phyloP scores from a whole-genome alignment of 139 green algal genomes.

The Gonium pectorale region DNA sequence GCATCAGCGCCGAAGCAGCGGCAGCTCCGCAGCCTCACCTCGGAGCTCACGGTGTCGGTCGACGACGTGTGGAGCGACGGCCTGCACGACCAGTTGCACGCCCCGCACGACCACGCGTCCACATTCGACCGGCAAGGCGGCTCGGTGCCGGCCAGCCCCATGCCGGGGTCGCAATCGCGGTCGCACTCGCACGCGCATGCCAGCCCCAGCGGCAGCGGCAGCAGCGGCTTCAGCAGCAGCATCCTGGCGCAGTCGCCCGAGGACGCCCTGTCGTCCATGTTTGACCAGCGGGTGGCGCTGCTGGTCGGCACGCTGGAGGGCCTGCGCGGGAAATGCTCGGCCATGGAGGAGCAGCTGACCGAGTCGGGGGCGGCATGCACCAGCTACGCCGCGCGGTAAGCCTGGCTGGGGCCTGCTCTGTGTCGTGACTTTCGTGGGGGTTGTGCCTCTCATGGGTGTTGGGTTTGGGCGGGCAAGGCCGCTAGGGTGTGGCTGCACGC shows the following conservation, averaged over 20 bases:
- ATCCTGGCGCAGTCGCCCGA: slow-evolving; percentile 16
- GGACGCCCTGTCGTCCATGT: slow-evolving; percentile 22
- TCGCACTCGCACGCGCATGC: too few species aligned
- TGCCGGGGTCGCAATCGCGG: too few species aligned
- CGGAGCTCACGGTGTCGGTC: too few species aligned
- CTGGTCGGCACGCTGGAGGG: slow-evolving; percentile 40
- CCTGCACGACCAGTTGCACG: neutral
- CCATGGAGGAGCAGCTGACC: slow-evolving; percentile 20
- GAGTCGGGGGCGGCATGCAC: slow-evolving; percentile 7
- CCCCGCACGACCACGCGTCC: too few species aligned
- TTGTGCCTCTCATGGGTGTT: too few species aligned
- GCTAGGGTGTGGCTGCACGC: too few species aligned
- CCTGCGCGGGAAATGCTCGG: slow-evolving; percentile 41
- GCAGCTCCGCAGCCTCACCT: too few species aligned
- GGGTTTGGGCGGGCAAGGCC: too few species aligned
- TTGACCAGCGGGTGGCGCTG: slow-evolving; percentile 38
- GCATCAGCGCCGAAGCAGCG: too few species aligned
- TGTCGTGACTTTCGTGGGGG: too few species aligned
- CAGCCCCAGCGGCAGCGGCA: slow-evolving; percentile 26
- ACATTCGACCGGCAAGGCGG: neutral
- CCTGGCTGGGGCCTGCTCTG: neutral
- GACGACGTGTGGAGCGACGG: slow-evolving; percentile 13
- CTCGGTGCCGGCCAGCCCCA: too few species aligned
- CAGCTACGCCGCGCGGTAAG: slow-evolving; percentile 36
- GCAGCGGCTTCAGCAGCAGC: slow-evolving; percentile 31